Evolutionary conservation across 495 filamentous ascomycete species (phyloP).

Genomic region (Penicillium coprophilum): DNA sequence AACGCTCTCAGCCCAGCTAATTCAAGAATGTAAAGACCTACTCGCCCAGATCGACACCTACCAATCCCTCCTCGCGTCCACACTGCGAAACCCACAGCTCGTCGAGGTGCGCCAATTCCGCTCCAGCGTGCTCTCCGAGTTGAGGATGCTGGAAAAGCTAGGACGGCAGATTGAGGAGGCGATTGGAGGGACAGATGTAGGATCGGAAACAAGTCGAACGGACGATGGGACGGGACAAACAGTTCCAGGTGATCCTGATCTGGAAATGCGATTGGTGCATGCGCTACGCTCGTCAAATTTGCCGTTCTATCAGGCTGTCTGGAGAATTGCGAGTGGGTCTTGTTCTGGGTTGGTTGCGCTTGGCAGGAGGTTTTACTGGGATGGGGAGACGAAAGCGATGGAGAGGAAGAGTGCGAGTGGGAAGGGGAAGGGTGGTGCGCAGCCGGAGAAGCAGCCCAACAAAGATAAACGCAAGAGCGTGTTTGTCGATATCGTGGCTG

Average conservation of each 20-base stretch:
- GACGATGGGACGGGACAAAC: not conserved
- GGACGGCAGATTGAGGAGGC: constrained; percentile 24
- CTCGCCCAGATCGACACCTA: constrained; percentile 51
- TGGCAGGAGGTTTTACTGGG: constrained; percentile 57
- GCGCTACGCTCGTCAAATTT: constrained; percentile 57
- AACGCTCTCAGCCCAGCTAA: constrained; percentile 28
- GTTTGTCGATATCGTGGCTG: constrained; percentile 51
- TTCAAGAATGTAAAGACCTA: constrained; percentile 43
- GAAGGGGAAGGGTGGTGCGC: constrained; percentile 20
- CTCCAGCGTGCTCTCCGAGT: constrained; percentile 47
- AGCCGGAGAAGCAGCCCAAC: constrained; percentile 32
- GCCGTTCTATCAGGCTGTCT: constrained; percentile 56
- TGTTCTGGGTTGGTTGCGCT: constrained; percentile 52
- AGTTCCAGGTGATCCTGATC: constrained; percentile 15
- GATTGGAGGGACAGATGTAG: constrained; percentile 1
- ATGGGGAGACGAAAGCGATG: constrained; percentile 23
- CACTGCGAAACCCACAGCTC: constrained; percentile 48
- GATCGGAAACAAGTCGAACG: constrained; percentile 4
- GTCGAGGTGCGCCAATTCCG: constrained; percentile 54
- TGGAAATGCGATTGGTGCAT: constrained; percentile 37
- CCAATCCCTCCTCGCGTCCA: constrained; percentile 41
- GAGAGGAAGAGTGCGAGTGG: constrained; percentile 25
- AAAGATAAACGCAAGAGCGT: constrained; percentile 46
- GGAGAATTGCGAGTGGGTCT: constrained; percentile 49
- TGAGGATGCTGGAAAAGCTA: constrained; percentile 52